Evolutionary conservation across 2,329 filamentous ascomycete species (phyloP).

Genomic region (Talaromyces amestolkiae): DNA sequence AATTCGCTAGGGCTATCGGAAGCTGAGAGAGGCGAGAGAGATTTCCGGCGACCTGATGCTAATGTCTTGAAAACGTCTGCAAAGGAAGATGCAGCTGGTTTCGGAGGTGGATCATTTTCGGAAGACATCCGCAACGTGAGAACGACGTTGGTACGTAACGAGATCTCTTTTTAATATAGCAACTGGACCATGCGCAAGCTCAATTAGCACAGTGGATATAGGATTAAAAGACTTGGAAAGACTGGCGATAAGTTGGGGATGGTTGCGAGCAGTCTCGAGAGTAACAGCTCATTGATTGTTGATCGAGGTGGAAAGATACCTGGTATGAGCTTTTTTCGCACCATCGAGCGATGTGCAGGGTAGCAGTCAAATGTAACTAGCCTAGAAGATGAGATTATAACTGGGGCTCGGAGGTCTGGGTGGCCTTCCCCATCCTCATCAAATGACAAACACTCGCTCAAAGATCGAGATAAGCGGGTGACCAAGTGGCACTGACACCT

Average conservation of each 20-base stretch:
- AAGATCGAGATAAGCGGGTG: constrained; percentile 16
- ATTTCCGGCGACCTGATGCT: constrained; percentile 40
- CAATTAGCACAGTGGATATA: neutral
- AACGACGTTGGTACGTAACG: constrained; percentile 14
- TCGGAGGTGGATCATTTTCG: constrained; percentile 40
- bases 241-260: neutral
- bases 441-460: neutral
- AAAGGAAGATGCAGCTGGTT: constrained; percentile 39
- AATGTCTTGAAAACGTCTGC: constrained; percentile 45
- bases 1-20: constrained; percentile 32
- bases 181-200: constrained; percentile 3
- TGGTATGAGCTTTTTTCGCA: constrained; percentile 12
- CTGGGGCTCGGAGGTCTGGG: constrained; percentile 10
- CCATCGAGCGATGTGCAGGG: constrained; percentile 18
- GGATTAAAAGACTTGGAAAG: neutral
- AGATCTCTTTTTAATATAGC: constrained; percentile 4
- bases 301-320: neutral
- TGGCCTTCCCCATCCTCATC: constrained; percentile 11
- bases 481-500: constrained; percentile 3
- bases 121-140: constrained; percentile 40
- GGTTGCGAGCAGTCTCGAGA: neutral
- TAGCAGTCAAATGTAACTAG: constrained; percentile 17
- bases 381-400: constrained; percentile 15
- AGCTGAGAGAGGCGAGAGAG: constrained; percentile 36
- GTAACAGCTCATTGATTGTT: neutral